Percentiles rank a stretch among this genome's conserved stretches.
Conservation (phyloP, 306 rosid species). For the Cicer arietinum region DNA sequence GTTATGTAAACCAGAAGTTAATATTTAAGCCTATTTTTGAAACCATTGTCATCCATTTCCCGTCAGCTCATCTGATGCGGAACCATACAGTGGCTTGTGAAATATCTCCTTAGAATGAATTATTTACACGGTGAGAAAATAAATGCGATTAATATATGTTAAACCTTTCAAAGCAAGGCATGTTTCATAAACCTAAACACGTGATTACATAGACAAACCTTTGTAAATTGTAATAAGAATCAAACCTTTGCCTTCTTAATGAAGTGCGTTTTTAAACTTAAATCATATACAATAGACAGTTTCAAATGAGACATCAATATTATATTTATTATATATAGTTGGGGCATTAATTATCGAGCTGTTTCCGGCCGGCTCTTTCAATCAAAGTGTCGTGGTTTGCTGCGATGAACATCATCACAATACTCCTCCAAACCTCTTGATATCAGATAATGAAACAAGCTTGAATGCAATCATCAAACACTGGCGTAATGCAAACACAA, state of each 20-base stretch:
- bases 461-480: background rate
- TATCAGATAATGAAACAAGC: conserved; percentile 6
- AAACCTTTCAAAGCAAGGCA: background rate
- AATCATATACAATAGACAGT: background rate
- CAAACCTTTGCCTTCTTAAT: background rate
- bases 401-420: background rate
- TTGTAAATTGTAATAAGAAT: too few relatives aligned
- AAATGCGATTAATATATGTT: background rate
- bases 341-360: background rate
- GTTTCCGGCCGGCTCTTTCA: background rate
- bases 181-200: background rate
- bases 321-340: background rate
- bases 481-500: background rate
- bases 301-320: background rate
- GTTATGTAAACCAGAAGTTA: too few relatives aligned
- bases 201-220: background rate
- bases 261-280: background rate
- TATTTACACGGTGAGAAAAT: background rate
- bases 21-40: too few relatives aligned
- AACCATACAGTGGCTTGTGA: background rate
- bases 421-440: background rate
- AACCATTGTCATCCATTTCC: too few relatives aligned
- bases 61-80: too few relatives aligned
- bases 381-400: background rate
- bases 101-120: background rate